A percentile compares a stretch with the other conserved stretches of the same genome.
Conservation (phyloP, 1,139 yeast species). For the Geotrichum citri-aurantii region DNA sequence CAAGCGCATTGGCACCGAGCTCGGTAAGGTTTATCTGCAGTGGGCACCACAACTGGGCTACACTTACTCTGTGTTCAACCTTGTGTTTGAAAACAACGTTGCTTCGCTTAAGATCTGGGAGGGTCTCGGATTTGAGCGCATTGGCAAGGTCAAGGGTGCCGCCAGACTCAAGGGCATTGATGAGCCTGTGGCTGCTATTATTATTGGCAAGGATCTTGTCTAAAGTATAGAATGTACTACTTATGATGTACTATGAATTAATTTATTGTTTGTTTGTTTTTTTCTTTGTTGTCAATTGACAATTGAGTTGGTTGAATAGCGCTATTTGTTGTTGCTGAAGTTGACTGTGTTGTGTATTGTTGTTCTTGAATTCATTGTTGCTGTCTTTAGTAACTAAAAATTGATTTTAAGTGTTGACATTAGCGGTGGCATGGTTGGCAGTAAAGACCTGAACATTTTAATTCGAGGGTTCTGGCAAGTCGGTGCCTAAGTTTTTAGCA, state of each 20-base stretch:
- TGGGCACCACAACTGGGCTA: slow-evolving; percentile 72
- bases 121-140: slow-evolving; percentile 60
- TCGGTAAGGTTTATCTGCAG: slow-evolving; percentile 55
- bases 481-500: no score
- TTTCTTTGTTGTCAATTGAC: no score
- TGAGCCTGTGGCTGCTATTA: slow-evolving; percentile 61
- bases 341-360: no score
- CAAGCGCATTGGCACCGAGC: slow-evolving; percentile 48
- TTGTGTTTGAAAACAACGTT: slow-evolving; percentile 66
- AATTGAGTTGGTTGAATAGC: no score
- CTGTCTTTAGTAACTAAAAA: neutral
- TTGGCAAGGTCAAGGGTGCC: slow-evolving; percentile 62
- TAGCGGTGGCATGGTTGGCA: no score
- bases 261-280: neutral
- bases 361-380: no score
- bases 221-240: neutral
- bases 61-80: slow-evolving; percentile 72
- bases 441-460: no score
- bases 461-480: no score
- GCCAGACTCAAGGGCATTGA: slow-evolving; percentile 58
- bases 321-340: no score
- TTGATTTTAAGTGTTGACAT: no score
- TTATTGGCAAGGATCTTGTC: slow-evolving; percentile 49
- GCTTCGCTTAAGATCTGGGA: slow-evolving; percentile 76
- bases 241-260: neutral